Percentiles rank a stretch among this genome's conserved stretches.
phyloP scores from a whole-genome alignment of 1,284 basidiomycete species.

The Peniophora sp. region DNA sequence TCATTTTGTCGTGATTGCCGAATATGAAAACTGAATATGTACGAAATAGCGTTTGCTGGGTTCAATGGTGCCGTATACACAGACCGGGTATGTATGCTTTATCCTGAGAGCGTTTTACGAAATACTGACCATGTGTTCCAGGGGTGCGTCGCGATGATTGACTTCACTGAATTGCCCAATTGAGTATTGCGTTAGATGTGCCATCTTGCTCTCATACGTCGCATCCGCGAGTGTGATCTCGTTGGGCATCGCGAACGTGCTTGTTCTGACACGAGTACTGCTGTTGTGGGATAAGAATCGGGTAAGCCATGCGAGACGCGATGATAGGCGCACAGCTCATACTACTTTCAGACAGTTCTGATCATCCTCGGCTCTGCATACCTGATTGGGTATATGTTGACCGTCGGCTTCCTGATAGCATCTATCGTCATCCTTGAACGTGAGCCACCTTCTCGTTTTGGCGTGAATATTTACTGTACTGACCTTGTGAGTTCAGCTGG shows the following conservation, averaged over 20 bases:
- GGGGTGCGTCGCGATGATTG: no score
- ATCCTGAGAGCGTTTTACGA: no score
- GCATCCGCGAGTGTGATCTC: neutral
- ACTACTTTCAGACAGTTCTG: neutral
- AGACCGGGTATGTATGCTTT: neutral
- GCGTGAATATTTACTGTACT: no score
- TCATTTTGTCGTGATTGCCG: neutral
- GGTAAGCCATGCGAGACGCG: neutral
- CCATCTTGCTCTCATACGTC: no score
- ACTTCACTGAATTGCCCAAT: no score
- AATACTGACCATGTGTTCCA: no score
- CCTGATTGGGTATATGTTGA: neutral
- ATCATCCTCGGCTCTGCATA: neutral
- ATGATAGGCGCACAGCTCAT: neutral
- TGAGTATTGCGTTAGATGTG: no score
- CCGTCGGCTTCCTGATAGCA: neutral
- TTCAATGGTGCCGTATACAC: constrained; percentile 1
- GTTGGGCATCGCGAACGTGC: neutral
- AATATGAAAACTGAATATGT: no score
- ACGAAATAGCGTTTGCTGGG: constrained; percentile 2
- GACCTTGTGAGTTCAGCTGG: no score
- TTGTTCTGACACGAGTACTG: neutral
- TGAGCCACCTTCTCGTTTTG: neutral
- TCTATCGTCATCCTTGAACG: neutral
- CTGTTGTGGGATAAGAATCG: neutral